These are phyloP conservation scores for Cladophialophora yegresii DNA, from an alignment of 2,329 filamentous ascomycete species.

Conservation along the genomic window DNA sequence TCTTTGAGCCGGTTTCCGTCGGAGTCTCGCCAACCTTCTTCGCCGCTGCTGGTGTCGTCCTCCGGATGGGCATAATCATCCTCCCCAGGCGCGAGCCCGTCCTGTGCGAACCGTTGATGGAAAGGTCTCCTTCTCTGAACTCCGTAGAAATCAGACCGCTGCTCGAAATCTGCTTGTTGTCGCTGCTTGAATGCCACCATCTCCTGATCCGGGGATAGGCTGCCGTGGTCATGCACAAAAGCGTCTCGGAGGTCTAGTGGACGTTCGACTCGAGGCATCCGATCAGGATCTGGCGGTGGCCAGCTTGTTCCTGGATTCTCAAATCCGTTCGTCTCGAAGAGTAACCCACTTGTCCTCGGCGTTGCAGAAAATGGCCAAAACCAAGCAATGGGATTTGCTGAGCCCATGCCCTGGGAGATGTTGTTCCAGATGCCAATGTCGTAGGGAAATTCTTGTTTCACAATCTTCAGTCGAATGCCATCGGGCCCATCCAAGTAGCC, in stretches of 20 bases:
- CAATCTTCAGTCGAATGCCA: constrained; percentile 56
- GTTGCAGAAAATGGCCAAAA: constrained; percentile 62
- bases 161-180: constrained; percentile 55
- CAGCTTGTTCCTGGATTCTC: constrained; percentile 52
- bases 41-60: constrained; percentile 48
- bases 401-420: constrained; percentile 60
- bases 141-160: constrained; percentile 43
- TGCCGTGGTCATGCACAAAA: constrained; percentile 37
- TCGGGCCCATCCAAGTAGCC: constrained; percentile 62
- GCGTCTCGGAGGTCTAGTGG: constrained; percentile 28
- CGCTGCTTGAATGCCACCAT: constrained; percentile 57
- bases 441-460: constrained; percentile 65
- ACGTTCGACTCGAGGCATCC: constrained; percentile 46
- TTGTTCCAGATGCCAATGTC: constrained; percentile 65
- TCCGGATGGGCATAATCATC: constrained; percentile 34
- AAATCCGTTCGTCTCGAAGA: constrained; percentile 62
- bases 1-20: constrained; percentile 64
- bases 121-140: constrained; percentile 47
- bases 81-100: constrained; percentile 26
- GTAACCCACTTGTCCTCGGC: constrained; percentile 51
- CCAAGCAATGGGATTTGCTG: constrained; percentile 53
- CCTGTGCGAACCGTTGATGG: constrained; percentile 43
- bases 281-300: constrained; percentile 55
- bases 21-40: constrained; percentile 64
- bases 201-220: constrained; percentile 45